phyloP scores from a whole-genome alignment of 768 basidiomycete genomes.

The Tricholoma saponaceum region DNA sequence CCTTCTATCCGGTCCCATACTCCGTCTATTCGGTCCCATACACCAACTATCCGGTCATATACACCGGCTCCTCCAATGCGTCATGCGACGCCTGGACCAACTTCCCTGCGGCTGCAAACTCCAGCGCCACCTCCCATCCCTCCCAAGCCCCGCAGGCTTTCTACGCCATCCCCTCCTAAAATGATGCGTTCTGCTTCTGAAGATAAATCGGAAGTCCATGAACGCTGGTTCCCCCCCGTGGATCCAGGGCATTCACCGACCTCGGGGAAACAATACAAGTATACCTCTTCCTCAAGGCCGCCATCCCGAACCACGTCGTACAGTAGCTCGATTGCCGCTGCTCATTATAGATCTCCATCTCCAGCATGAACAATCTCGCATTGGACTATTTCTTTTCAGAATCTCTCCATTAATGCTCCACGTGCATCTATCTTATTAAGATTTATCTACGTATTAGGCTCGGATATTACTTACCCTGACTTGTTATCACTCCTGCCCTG shows the following conservation, averaged over 20 bases:
- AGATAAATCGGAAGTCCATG: conserved; percentile 57
- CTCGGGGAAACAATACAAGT: conserved; percentile 5
- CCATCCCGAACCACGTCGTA: conserved; percentile 25
- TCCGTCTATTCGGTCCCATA: conserved; percentile 19
- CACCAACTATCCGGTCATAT: conserved; percentile 28
- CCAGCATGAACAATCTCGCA: conserved; percentile 15
- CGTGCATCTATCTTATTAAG: conserved; percentile 30
- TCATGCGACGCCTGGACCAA: conserved; percentile 30
- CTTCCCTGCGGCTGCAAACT: conserved; percentile 35
- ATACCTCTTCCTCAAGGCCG: conserved; percentile 18
- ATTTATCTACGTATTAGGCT: conserved; percentile 12
- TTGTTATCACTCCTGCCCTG: neutral
- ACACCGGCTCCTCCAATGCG: conserved; percentile 41
- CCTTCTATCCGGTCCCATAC: conserved; percentile 22
- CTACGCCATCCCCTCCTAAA: conserved; percentile 52
- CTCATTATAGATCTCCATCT: conserved; percentile 16
- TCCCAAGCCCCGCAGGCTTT: conserved; percentile 46
- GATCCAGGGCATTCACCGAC: conserved; percentile 12
- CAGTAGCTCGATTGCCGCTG: conserved; percentile 15
- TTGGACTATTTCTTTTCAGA: conserved; percentile 12
- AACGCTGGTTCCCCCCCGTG: conserved; percentile 61
- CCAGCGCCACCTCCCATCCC: conserved; percentile 29
- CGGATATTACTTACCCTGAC: neutral
- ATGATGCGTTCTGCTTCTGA: conserved; percentile 60
- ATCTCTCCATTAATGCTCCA: conserved; percentile 7